Evolutionary conservation across 2,329 filamentous ascomycete species (phyloP).

Genomic region (Ophiosphaerella herpotricha): DNA sequence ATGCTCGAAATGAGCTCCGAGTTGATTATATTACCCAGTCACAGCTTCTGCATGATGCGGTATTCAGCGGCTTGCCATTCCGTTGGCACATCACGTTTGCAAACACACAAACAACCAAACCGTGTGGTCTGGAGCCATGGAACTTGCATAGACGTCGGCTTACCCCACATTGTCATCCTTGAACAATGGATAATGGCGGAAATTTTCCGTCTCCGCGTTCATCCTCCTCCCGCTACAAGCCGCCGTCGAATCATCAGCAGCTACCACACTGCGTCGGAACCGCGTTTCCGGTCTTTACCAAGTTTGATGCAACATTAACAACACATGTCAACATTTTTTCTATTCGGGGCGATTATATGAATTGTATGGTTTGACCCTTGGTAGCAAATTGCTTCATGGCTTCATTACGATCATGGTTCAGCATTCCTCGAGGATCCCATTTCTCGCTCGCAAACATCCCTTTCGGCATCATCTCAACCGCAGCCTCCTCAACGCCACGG

Average conservation of each 20-base stretch:
- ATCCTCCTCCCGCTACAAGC: constrained; percentile 31
- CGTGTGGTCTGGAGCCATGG: constrained; percentile 13
- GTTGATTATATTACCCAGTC: constrained; percentile 23
- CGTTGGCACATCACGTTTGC: constrained; percentile 14
- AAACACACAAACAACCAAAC: constrained; percentile 10
- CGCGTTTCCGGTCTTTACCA: constrained; percentile 7
- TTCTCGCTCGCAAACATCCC: constrained; percentile 83
- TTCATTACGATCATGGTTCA: constrained; percentile 59
- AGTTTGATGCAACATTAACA: too few species aligned
- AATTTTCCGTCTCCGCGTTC: constrained; percentile 28
- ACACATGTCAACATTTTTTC: too few species aligned
- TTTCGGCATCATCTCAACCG: constrained; percentile 78
- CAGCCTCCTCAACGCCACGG: constrained; percentile 60
- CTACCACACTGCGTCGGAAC: constrained; percentile 10
- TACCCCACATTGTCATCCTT: constrained; percentile 24
- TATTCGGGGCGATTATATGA: too few species aligned
- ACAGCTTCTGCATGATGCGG: constrained; percentile 26
- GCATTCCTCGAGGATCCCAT: constrained; percentile 63
- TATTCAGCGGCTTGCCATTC: constrained; percentile 38
- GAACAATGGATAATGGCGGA: constrained; percentile 29
- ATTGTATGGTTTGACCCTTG: too few species aligned
- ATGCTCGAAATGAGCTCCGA: background rate
- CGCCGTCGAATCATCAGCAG: constrained; percentile 10
- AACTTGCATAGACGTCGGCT: constrained; percentile 14
- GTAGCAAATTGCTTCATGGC: constrained; percentile 29